A percentile compares a stretch with the other conserved stretches of the same genome.
Conservation (phyloP, 2,329 filamentous ascomycete genomes). For the Diaporthe humulicola region DNA sequence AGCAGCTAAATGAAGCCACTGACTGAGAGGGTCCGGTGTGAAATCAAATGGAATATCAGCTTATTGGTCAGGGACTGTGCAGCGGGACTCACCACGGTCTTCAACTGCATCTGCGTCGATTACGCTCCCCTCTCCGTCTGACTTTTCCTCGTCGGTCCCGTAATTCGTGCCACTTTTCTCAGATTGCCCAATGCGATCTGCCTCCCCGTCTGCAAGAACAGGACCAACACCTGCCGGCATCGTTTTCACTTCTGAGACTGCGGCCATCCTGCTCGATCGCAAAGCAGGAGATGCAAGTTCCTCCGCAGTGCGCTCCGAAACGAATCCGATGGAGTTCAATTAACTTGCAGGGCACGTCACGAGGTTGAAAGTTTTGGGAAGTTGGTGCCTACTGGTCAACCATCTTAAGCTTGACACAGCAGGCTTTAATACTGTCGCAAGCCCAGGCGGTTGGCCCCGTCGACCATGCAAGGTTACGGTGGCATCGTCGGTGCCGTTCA, state of each 20-base stretch:
- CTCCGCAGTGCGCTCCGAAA: background rate
- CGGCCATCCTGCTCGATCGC: constrained; percentile 21
- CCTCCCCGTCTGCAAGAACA: constrained; percentile 27
- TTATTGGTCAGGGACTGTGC: too few relatives aligned
- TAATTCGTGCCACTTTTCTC: background rate
- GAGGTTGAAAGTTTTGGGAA: background rate
- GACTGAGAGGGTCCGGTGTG: background rate
- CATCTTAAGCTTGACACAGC: background rate
- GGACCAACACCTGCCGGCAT: constrained; percentile 20
- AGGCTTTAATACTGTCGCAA: background rate
- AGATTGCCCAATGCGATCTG: background rate
- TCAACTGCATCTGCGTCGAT: background rate
- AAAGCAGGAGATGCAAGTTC: background rate
- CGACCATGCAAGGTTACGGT: background rate
- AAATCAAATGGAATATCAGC: background rate
- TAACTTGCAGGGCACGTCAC: background rate
- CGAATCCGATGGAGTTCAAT: background rate
- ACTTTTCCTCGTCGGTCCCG: constrained; percentile 22
- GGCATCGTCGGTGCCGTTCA: background rate
- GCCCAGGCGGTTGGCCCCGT: background rate
- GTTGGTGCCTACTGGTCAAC: background rate
- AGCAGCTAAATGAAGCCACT: background rate
- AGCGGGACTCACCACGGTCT: constrained; percentile 4
- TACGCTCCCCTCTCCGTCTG: constrained; percentile 13
- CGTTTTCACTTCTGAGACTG: constrained; percentile 21